Evolutionary conservation across 306 rosid genomes (phyloP).

Genomic region (Cucurbita pepo): DNA sequence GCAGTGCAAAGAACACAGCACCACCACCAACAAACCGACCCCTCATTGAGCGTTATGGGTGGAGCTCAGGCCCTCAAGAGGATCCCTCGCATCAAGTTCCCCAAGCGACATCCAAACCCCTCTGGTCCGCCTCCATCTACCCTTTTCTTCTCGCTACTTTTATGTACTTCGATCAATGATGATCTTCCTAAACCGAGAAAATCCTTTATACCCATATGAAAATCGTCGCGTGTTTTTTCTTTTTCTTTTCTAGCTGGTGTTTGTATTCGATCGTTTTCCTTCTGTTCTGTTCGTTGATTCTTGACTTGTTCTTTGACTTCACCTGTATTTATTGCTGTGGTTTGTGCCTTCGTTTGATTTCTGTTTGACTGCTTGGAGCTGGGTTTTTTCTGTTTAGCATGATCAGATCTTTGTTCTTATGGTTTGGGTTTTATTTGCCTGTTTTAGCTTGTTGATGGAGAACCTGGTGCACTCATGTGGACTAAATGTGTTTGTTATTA

Average conservation of each 20-base stretch:
- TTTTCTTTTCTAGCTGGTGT: neutral
- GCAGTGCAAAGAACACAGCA: neutral
- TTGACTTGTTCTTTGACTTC: neutral
- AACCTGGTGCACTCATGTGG: neutral
- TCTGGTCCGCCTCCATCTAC: constrained; percentile 14
- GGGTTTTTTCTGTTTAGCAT: neutral
- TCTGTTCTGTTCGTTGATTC: neutral
- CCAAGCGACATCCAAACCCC: constrained; percentile 31
- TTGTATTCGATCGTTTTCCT: neutral
- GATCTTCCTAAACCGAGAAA: neutral
- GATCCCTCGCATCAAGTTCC: constrained; percentile 74
- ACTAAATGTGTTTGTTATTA: neutral
- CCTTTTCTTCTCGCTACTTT: neutral
- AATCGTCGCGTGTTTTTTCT: no score
- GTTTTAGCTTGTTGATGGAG: neutral
- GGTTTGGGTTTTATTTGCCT: neutral
- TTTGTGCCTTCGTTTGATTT: neutral
- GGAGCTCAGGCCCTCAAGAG: constrained; percentile 41
- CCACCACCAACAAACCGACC: neutral
- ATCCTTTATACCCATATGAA: neutral
- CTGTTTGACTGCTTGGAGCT: neutral
- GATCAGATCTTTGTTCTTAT: neutral
- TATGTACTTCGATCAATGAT: neutral
- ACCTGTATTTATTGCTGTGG: neutral
- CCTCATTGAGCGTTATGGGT: constrained; percentile 17